Evolutionary conservation across 176 grass and related monocot species (phyloP), one percentile per base, ranked within the genome.

Genomic region (Tillandsia fasciculata): DNA sequence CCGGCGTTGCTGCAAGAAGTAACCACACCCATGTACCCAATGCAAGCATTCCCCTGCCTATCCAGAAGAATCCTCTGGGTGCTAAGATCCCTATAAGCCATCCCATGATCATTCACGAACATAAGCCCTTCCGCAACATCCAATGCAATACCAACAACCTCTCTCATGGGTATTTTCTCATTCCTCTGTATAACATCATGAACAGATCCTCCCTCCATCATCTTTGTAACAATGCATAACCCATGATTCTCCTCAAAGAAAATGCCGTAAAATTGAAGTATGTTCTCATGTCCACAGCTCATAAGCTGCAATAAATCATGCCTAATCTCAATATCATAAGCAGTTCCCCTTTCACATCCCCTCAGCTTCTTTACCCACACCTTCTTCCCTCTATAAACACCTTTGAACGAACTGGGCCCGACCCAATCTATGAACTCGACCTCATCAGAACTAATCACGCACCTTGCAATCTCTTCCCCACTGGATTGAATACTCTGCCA

Each of bases 291-390:
- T 8, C 87, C 89, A 50, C 94, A 90, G 86, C 89, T 99, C 89
- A 93, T 99, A 72, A 99, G 69, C 73, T 99, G 89, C 65, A 99
- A 65, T 72, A 99, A 77, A 81, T 99, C 94, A 71, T 86, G 89
- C 53, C 94, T 83, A 49, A 93, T 80, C 82, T 99, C 94, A 0
- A 99, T 76, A 11, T 99, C 94, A 47, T 99, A 99, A 20, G 87
- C 84, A 74, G 77, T 88, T 18, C 94, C 94, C 72, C 80, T 87
- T 72, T 99, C 90, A 56, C 94, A 99, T 1, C 94, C 94, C 84
- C 89, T 89, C 63, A 99, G 52, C 71, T 99, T 99, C 77, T 90
- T 93, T 14, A 90, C 82, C 94, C 94, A 99, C 53, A 86, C 94
- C 51, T 90, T 87, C 69, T 61, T 90, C 63, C 82, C 89, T 76